Evolutionary conservation across 2,329 filamentous ascomycete species (phyloP).

Genomic region (Grosmannia clavigera): DNA sequence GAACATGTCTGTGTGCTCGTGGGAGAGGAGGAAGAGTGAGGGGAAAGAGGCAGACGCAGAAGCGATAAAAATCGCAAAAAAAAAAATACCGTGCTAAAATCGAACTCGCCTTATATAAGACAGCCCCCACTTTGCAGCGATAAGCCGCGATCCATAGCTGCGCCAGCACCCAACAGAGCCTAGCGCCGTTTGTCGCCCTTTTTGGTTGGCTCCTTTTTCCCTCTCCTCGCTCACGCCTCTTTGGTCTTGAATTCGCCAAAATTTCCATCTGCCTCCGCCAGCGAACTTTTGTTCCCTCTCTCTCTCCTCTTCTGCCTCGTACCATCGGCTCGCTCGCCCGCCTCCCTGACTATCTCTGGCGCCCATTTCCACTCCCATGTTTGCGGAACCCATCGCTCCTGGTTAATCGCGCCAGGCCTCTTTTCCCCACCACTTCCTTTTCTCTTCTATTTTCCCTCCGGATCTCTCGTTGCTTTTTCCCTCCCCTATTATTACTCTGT

Average conservation of each 20-base stretch:
- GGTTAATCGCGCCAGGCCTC: constrained; percentile 11
- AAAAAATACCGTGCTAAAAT: not conserved
- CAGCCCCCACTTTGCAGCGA: constrained; percentile 4
- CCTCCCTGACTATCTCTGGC: not conserved
- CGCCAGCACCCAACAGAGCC: not conserved
- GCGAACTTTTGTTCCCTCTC: not conserved
- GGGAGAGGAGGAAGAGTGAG: not conserved
- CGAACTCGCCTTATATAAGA: not conserved
- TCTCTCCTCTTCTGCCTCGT: constrained; percentile 5
- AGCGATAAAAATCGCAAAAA: not conserved
- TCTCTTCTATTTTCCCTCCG: not conserved
- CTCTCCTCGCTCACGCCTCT: constrained; percentile 6
- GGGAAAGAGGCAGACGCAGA: not conserved
- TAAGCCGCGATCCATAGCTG: constrained; percentile 5
- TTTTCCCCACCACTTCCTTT: not conserved
- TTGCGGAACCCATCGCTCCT: constrained; percentile 1
- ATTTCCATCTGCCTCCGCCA: constrained; percentile 3
- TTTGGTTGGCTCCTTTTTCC: constrained; percentile 5
- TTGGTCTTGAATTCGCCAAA: constrained; percentile 9
- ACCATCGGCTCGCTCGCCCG: constrained; percentile 1
- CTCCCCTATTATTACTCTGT: not conserved
- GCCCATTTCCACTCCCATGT: constrained; percentile 1
- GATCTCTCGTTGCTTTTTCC: not conserved
- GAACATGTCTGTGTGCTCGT: not conserved
- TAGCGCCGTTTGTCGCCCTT: constrained; percentile 6